Evolutionary conservation across 176 grass and related monocot genomes (phyloP).

Genomic region (Oryza longistaminata): DNA sequence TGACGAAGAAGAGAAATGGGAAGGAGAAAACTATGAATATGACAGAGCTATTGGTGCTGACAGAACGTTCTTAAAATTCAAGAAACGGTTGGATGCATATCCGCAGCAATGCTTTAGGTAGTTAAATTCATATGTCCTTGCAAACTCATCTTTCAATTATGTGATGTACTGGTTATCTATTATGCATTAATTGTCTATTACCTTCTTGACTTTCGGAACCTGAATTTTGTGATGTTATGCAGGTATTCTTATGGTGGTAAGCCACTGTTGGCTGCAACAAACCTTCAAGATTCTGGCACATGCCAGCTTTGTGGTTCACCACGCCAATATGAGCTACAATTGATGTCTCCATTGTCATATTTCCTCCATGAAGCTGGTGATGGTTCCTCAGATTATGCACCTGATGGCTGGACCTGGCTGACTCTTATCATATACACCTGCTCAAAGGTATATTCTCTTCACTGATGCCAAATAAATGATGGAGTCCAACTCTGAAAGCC

Average conservation of each 20-base stretch:
- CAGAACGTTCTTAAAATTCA: slow-evolving; percentile 88
- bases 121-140: background rate
- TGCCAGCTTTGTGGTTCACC: slow-evolving; percentile 67
- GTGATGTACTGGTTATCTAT: background rate
- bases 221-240: slow-evolving; percentile 30
- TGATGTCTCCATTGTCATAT: slow-evolving; percentile 87
- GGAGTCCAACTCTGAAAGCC: background rate
- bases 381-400: slow-evolving; percentile 56
- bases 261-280: slow-evolving; percentile 49
- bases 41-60: slow-evolving; percentile 82
- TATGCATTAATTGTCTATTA: background rate
- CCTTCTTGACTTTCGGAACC: background rate
- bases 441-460: slow-evolving; percentile 53
- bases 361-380: slow-evolving; percentile 76
- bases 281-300: slow-evolving; percentile 43
- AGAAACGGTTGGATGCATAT: slow-evolving; percentile 84
- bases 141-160: background rate
- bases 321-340: slow-evolving; percentile 72
- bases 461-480: background rate
- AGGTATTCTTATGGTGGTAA: slow-evolving; percentile 83
- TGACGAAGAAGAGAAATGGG: slow-evolving; percentile 78
- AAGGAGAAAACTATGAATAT: slow-evolving; percentile 87
- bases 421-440: slow-evolving; percentile 81
- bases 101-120: slow-evolving; percentile 95
- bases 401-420: slow-evolving; percentile 78